A percentile compares a stretch with the other conserved stretches of the same genome.
phyloP scores from a whole-genome alignment of 805 yeast genomes.

The Ogataea sp. region DNA sequence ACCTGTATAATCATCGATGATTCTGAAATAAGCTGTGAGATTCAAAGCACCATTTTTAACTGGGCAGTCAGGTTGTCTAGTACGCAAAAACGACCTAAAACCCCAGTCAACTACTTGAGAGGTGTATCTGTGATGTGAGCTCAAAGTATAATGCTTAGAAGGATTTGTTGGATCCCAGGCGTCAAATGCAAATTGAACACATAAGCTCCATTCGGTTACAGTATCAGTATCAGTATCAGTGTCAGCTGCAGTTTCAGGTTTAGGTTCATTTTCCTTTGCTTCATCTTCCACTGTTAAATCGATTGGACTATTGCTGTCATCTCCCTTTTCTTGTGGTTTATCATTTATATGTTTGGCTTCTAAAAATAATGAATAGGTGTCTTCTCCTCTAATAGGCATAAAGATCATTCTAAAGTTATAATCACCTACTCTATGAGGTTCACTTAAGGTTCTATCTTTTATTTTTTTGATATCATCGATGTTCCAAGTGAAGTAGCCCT shows the following conservation, averaged over 20 bases:
- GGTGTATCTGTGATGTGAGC: slow-evolving; percentile 73
- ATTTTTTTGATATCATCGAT: slow-evolving; percentile 19
- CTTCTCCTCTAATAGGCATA: slow-evolving; percentile 54
- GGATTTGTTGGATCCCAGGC: slow-evolving; percentile 78
- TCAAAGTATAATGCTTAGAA: slow-evolving; percentile 45
- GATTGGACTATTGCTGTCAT: not conserved
- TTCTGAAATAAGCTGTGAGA: slow-evolving; percentile 68
- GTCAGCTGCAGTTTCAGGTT: no score
- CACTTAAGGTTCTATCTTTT: slow-evolving; percentile 17
- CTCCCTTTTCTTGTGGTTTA: slow-evolving; percentile 22
- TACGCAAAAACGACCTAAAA: slow-evolving; percentile 66
- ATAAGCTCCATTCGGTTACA: slow-evolving; percentile 66
- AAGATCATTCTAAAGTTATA: slow-evolving; percentile 51
- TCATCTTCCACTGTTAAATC: not conserved
- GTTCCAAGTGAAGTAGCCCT: slow-evolving; percentile 31
- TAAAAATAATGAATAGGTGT: slow-evolving; percentile 70
- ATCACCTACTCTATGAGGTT: slow-evolving; percentile 28
- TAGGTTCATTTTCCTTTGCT: slow-evolving; percentile 12
- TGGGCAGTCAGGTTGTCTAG: slow-evolving; percentile 30
- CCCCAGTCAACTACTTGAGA: slow-evolving; percentile 92
- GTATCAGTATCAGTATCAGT: no score
- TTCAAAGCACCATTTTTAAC: slow-evolving; percentile 48
- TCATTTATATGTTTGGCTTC: slow-evolving; percentile 45
- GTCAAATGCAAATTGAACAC: slow-evolving; percentile 84
- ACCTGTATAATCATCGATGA: slow-evolving; percentile 85